Evolutionary conservation across 257 asterid species (phyloP), one percentile per base, ranked within the genome.

Genomic region (Solanum neorickii): DNA sequence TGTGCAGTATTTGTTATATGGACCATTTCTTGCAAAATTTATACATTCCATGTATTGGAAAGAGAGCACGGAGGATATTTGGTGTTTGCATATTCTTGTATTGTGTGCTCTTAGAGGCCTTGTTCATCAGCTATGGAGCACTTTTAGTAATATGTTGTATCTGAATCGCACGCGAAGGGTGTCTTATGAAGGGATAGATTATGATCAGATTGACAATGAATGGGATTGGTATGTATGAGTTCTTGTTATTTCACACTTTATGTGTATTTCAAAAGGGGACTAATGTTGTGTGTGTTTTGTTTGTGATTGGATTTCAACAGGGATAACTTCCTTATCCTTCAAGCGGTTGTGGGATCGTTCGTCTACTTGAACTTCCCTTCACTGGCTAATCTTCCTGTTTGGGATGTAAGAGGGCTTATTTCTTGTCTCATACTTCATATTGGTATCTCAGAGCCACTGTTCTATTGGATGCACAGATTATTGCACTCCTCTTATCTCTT

Each of bases 251-350:
- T 88, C 47, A 2, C 31, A 9, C 70, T 59, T 25, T 35, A 21
- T 9, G 62, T 37, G 2, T 33, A 72, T 69, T 80, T 14, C 39
- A 77, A 27, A 29, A 29, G 29, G 44, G 60, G 68, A 49, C 18
- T 33, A 72, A 42, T 62, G 25, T 52, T 44, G 31, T 85, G 33
- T 66, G 2, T n/a, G 6, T 62, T 11, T 83, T 23, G 5, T 65
- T 12, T 41, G 33, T 76, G 23, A 84, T 37, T 87, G 33, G 72
- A 87, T 27, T 85, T 88, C 72, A 83, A 87, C 97, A 97, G 99
- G 99, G 99, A 96, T 83, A 94, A 94, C 87, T 97, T 93, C 87
- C 86, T 97, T 89, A 92, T 96, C 60, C 98, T 96, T 91, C 96
- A 96, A 90, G 93, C 95, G 11, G 49, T 90, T 84, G 70, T 89